Percentiles rank a stretch among this genome's conserved stretches.
phyloP scores from a whole-genome alignment of 805 yeast species.

The Saccharomycopsis selenospora region DNA sequence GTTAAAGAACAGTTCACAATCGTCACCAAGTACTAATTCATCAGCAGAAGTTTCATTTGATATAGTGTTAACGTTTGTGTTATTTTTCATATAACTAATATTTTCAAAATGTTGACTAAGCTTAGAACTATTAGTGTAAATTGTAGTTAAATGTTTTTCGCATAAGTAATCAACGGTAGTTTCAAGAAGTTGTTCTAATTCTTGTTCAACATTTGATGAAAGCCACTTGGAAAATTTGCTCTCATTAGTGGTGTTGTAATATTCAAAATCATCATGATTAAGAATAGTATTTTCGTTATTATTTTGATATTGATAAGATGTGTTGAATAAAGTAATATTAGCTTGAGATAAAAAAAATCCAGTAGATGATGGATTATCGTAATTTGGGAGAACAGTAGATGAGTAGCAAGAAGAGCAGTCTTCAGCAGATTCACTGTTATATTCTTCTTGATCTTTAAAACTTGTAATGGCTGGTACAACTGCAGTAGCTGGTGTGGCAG shows the following conservation, averaged over 20 bases:
- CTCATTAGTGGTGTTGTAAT: not conserved
- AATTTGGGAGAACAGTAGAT: not conserved
- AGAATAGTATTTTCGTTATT: too few species aligned
- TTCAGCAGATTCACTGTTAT: not conserved
- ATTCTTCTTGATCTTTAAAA: not conserved
- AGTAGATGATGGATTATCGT: not conserved
- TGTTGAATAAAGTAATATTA: not conserved
- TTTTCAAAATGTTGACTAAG: slow-evolving; percentile 18
- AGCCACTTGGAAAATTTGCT: slow-evolving; percentile 1
- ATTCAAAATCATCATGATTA: not conserved
- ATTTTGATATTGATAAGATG: not conserved
- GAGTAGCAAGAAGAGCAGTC: not conserved
- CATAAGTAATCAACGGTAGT: slow-evolving; percentile 11
- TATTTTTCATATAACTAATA: slow-evolving; percentile 17
- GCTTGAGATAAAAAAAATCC: not conserved
- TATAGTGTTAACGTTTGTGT: too few species aligned
- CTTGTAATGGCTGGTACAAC: not conserved
- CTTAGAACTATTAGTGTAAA: not conserved
- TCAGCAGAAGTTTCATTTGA: not conserved
- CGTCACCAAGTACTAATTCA: slow-evolving; percentile 16
- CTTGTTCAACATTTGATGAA: not conserved
- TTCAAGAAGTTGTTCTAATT: not conserved
- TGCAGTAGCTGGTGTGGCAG: not conserved
- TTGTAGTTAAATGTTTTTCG: not conserved
- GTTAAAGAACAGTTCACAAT: slow-evolving; percentile 18